A percentile compares a stretch with the other conserved stretches of the same genome.
phyloP scores from a whole-genome alignment of 495 filamentous ascomycete species.

The Margaritispora aquatica region DNA sequence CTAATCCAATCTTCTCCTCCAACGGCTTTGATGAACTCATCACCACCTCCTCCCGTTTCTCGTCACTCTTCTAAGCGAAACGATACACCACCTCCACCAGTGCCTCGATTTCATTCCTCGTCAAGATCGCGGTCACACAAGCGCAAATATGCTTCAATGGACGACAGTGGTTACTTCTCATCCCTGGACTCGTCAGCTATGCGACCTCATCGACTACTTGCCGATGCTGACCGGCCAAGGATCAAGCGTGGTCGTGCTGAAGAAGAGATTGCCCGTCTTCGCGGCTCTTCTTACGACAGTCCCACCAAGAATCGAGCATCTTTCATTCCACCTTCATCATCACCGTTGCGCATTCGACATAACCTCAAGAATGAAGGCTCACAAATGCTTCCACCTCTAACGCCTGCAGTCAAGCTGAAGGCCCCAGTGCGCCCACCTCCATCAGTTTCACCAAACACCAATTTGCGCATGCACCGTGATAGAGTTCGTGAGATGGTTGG shows the following conservation, averaged over 20 bases:
- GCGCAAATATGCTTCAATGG: slow-evolving; percentile 67
- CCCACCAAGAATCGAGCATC: slow-evolving; percentile 56
- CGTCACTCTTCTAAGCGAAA: slow-evolving; percentile 54
- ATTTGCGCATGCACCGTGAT: slow-evolving; percentile 85
- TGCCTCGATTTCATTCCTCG: slow-evolving; percentile 50
- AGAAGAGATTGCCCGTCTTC: slow-evolving; percentile 91
- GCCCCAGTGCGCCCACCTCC: slow-evolving; percentile 74
- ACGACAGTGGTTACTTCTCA: slow-evolving; percentile 96
- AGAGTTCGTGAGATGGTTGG: slow-evolving; percentile 82
- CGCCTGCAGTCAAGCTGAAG: slow-evolving; percentile 81
- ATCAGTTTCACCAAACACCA: slow-evolving; percentile 90
- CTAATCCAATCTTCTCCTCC: slow-evolving; percentile 46
- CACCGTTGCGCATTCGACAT: slow-evolving; percentile 56
- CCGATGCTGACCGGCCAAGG: slow-evolving; percentile 68
- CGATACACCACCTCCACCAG: slow-evolving; percentile 72
- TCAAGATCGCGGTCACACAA: slow-evolving; percentile 55
- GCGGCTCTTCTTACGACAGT: slow-evolving; percentile 89
- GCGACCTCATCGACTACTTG: slow-evolving; percentile 55
- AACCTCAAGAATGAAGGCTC: slow-evolving; percentile 19
- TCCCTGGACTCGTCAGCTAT: slow-evolving; percentile 93
- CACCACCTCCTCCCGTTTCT: slow-evolving; percentile 64
- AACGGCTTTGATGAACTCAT: slow-evolving; percentile 56
- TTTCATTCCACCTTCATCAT: slow-evolving; percentile 44
- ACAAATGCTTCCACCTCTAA: slow-evolving; percentile 73
- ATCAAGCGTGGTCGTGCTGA: slow-evolving; percentile 88